Percentiles rank a stretch among this genome's conserved stretches.
Conservation (phyloP, 306 rosid genomes). For the Casuarina glauca region DNA sequence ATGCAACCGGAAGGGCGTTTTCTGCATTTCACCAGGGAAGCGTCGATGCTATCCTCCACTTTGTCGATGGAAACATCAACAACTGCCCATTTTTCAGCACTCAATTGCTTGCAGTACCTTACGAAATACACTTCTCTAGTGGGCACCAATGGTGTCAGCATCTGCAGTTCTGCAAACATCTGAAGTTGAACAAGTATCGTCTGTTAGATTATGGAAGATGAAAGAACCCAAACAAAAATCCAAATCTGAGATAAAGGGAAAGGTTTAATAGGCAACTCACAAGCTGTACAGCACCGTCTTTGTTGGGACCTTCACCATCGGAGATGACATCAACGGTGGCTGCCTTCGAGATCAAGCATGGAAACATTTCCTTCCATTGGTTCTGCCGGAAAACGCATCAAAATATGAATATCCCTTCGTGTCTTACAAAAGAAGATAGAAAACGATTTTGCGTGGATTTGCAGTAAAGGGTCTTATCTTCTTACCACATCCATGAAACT, state of each 20-base stretch:
- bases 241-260: neutral
- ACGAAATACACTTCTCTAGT: conserved; percentile 95
- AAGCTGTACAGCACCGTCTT: conserved; percentile 81
- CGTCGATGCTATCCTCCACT: conserved; percentile 84
- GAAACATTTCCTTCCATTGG: conserved; percentile 99
- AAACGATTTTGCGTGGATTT: neutral
- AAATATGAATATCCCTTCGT: neutral
- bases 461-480: neutral
- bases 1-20: conserved; percentile 98
- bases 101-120: conserved; percentile 75
- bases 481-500: conserved; percentile 83
- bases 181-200: conserved; percentile 26
- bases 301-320: conserved; percentile 71
- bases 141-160: conserved; percentile 90
- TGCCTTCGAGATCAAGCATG: conserved; percentile 84
- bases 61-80: conserved; percentile 89
- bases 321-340: conserved; percentile 80
- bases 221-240: neutral
- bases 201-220: neutral
- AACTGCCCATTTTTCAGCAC: conserved; percentile 80
- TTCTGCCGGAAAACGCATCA: conserved; percentile 44
- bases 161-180: conserved; percentile 98
- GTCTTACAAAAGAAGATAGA: neutral
- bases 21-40: conserved; percentile 77
- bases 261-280: conserved; percentile 39